Evolutionary conservation across 108 stramenopile species (phyloP).

Genomic region (Cyclotella baltica): DNA sequence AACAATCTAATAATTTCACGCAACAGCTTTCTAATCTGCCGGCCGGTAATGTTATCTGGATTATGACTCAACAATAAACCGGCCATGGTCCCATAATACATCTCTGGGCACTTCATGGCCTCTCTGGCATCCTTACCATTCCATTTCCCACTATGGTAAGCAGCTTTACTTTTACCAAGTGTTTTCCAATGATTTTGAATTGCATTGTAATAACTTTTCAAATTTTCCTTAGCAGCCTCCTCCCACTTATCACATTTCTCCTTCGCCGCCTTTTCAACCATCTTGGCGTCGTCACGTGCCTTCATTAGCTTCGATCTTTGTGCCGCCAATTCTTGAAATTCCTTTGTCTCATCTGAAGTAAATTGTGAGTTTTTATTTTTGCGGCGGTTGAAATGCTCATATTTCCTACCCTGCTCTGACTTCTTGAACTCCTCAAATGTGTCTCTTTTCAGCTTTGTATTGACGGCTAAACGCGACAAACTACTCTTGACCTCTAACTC

Average conservation of each 20-base stretch:
- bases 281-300: too few relatives aligned
- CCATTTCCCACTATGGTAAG: conserved; percentile 12
- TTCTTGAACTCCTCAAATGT: too few relatives aligned
- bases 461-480: too few relatives aligned
- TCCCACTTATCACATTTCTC: background rate
- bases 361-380: too few relatives aligned
- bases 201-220: background rate
- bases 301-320: too few relatives aligned
- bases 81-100: background rate
- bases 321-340: too few relatives aligned
- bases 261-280: too few relatives aligned
- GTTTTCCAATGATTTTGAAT: background rate
- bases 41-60: background rate
- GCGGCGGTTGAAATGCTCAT: too few relatives aligned
- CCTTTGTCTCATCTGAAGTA: too few relatives aligned
- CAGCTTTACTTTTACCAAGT: background rate
- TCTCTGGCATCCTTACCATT: conserved; percentile 4
- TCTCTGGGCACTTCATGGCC: background rate
- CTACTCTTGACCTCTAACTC: too few relatives aligned
- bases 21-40: background rate
- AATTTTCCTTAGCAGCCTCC: background rate
- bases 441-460: too few relatives aligned
- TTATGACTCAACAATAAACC: background rate
- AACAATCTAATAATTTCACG: background rate
- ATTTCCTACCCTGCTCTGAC: too few relatives aligned